Percentiles rank a stretch among this genome's conserved stretches.
Conservation (phyloP, 2,329 filamentous ascomycete genomes). For the Geosmithia putterillii region DNA sequence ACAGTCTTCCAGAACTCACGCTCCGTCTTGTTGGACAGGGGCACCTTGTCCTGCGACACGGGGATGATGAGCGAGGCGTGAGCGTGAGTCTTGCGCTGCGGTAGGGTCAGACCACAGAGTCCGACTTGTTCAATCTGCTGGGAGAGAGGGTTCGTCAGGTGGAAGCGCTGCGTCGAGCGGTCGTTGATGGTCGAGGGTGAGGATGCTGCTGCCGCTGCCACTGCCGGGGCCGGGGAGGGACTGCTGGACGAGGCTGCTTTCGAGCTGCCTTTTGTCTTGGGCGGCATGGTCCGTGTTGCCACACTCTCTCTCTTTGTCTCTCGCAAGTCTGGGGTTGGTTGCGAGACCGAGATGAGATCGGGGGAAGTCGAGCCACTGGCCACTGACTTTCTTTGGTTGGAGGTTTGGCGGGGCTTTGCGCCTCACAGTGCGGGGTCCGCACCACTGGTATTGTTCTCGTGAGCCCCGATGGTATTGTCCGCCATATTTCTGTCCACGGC, state of each 20-base stretch:
- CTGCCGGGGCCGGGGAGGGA: not conserved
- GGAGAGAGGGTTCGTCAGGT: slow-evolving; percentile 36
- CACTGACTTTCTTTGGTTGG: too few species aligned
- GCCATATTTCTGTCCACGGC: too few species aligned
- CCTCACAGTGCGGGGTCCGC: not conserved
- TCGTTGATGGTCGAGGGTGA: slow-evolving; percentile 33
- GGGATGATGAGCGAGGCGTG: slow-evolving; percentile 32
- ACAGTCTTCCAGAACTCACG: slow-evolving; percentile 46
- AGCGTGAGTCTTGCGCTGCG: slow-evolving; percentile 36
- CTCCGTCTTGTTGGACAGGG: slow-evolving; percentile 32
- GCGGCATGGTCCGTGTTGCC: slow-evolving; percentile 20
- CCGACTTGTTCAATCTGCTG: slow-evolving; percentile 30
- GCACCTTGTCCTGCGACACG: slow-evolving; percentile 20
- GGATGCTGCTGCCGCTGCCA: slow-evolving; percentile 13
- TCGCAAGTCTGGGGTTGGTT: too few species aligned
- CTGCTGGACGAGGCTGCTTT: slow-evolving; percentile 14
- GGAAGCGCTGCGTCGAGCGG: slow-evolving; percentile 32
- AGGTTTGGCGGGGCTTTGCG: slow-evolving; percentile 1
- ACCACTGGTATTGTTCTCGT: slow-evolving; percentile 1
- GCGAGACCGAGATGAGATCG: too few species aligned
- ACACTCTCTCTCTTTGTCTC: too few species aligned
- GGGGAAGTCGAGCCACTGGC: too few species aligned
- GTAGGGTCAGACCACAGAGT: slow-evolving; percentile 28
- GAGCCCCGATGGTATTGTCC: slow-evolving; percentile 3
- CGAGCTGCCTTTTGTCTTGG: slow-evolving; percentile 21